phyloP scores from a whole-genome alignment of 805 yeast genomes.

The Candida incommunis region DNA sequence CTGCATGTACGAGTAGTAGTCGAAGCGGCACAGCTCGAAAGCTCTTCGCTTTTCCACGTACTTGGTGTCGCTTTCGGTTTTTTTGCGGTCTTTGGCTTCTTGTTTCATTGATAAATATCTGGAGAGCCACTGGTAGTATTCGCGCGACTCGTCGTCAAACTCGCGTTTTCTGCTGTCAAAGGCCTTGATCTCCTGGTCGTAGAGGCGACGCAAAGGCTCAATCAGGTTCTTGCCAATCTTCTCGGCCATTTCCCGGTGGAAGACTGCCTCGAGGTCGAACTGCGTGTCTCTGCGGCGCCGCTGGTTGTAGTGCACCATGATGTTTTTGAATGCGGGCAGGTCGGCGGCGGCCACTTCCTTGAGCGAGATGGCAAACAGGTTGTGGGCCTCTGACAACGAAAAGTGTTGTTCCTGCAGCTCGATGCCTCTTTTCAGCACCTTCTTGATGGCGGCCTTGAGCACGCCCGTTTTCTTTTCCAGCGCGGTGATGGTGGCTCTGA shows the following conservation, averaged over 20 bases:
- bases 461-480: conserved; percentile 24
- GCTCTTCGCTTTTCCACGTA: conserved; percentile 25
- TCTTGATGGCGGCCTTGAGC: conserved; percentile 22
- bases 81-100: conserved; percentile 18
- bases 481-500: conserved; percentile 25
- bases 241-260: conserved; percentile 12
- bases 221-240: conserved; percentile 22
- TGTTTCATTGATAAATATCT: conserved; percentile 26
- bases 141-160: conserved; percentile 30
- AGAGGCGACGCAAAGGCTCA: conserved; percentile 25
- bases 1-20: conserved; percentile 25
- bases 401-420: conserved; percentile 19
- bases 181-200: conserved; percentile 27
- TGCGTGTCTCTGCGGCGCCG: conserved; percentile 10
- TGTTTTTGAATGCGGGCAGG: conserved; percentile 18
- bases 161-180: conserved; percentile 27
- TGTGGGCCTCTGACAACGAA: conserved; percentile 21
- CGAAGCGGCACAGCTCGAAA: conserved; percentile 29
- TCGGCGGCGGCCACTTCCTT: conserved; percentile 20
- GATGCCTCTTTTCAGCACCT: conserved; percentile 23
- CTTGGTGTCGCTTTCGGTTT: conserved; percentile 23
- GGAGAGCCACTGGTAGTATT: conserved; percentile 30
- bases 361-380: conserved; percentile 19
- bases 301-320: conserved; percentile 15
- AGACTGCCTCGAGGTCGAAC: conserved; percentile 14